Percentiles rank a stretch among this genome's conserved stretches.
Evolutionary conservation across 1,284 basidiomycete genomes (phyloP).

Genomic region (Boletellus dicymbophilus): DNA sequence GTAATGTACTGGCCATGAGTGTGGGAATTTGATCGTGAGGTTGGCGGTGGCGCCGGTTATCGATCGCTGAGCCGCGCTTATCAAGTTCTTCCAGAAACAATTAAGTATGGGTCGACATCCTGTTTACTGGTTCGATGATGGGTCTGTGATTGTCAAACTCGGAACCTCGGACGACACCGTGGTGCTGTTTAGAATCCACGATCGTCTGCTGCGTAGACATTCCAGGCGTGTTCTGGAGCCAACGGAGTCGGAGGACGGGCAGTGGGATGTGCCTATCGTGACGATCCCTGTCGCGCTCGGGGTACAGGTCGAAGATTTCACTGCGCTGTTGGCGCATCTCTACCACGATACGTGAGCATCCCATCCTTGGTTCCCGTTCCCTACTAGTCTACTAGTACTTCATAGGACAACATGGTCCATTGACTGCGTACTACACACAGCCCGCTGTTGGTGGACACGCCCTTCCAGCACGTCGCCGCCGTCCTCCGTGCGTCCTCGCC

Average conservation of each 20-base stretch:
- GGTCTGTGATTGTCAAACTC: constrained; percentile 50
- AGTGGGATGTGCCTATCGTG: constrained; percentile 21
- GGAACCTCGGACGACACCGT: constrained; percentile 36
- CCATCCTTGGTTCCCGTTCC: too few species aligned
- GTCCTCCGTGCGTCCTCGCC: constrained; percentile 57
- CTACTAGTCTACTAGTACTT: too few species aligned
- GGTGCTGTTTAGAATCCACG: constrained; percentile 58
- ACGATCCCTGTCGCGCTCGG: constrained; percentile 36
- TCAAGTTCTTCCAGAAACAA: background rate
- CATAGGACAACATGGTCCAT: too few species aligned
- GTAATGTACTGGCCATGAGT: too few species aligned
- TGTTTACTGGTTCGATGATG: constrained; percentile 65
- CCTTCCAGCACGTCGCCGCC: constrained; percentile 48
- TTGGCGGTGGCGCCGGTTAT: too few species aligned
- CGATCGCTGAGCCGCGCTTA: too few species aligned
- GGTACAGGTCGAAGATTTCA: constrained; percentile 49
- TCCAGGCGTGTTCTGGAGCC: constrained; percentile 33
- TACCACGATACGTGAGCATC: constrained; percentile 64
- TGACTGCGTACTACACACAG: constrained; percentile 42
- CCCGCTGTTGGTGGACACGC: constrained; percentile 41
- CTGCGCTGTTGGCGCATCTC: constrained; percentile 55
- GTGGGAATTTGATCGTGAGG: too few species aligned
- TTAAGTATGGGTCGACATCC: constrained; percentile 40
- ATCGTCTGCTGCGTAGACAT: constrained; percentile 49
- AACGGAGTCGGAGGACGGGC: constrained; percentile 1